A percentile compares a stretch with the other conserved stretches of the same genome.
phyloP scores from a whole-genome alignment of 352 stramenopile genomes.

The Lagenidium giganteum region DNA sequence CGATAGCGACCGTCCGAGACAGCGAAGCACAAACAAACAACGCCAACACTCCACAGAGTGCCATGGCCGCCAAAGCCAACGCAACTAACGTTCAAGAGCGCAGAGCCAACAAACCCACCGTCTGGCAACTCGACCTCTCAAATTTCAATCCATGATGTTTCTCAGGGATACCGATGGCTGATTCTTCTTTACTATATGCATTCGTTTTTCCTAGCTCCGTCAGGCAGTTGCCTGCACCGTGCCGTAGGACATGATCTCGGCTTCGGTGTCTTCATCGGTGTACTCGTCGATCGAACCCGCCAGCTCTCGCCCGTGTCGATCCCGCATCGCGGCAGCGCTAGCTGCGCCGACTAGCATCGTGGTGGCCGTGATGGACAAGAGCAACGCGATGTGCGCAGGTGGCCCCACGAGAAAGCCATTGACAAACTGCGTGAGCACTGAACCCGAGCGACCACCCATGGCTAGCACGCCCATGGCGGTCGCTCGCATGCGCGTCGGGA shows the following conservation, averaged over 20 bases:
- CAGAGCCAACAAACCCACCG: too few relatives aligned
- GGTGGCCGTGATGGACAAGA: slow-evolving; percentile 70
- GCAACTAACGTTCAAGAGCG: too few relatives aligned
- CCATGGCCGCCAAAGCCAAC: too few relatives aligned
- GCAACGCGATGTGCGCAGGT: slow-evolving; percentile 59
- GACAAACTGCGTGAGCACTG: slow-evolving; percentile 89
- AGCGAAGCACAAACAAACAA: too few relatives aligned
- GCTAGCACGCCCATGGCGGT: slow-evolving; percentile 88
- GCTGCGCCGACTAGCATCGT: slow-evolving; percentile 75
- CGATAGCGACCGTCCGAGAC: too few relatives aligned
- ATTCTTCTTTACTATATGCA: slow-evolving; percentile 15
- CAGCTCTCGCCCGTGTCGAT: slow-evolving; percentile 51
- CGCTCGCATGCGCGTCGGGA: slow-evolving; percentile 85
- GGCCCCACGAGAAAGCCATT: slow-evolving; percentile 81
- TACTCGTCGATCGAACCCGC: slow-evolving; percentile 57
- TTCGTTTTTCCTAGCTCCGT: too few relatives aligned
- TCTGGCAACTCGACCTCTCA: slow-evolving; percentile 68
- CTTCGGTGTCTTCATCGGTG: slow-evolving; percentile 17
- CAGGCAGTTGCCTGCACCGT: too few relatives aligned
- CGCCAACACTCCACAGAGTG: too few relatives aligned
- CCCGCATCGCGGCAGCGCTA: slow-evolving; percentile 46
- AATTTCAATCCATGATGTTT: slow-evolving; percentile 39
- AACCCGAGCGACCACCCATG: slow-evolving; percentile 74
- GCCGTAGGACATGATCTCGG: too few relatives aligned
- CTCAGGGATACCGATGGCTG: neutral